Percentiles rank a stretch among this genome's conserved stretches.
phyloP scores from a whole-genome alignment of 305 asterid species.

The Solanum hybrid region DNA sequence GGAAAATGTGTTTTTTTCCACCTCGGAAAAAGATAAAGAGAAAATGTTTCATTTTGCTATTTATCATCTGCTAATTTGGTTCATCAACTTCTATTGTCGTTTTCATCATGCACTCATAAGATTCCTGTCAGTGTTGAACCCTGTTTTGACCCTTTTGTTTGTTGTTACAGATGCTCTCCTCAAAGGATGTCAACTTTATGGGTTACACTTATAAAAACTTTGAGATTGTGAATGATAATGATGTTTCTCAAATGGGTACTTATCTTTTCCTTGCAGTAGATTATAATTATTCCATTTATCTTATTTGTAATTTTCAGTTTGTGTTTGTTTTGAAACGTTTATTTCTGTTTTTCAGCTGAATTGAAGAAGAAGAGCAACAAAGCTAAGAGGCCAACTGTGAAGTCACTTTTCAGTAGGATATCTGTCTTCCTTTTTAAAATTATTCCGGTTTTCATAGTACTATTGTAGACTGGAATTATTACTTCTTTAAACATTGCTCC shows the following conservation, averaged over 20 bases:
- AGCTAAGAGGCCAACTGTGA: conserved; percentile 90
- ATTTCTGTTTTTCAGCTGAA: conserved; percentile 50
- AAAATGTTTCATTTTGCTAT: neutral
- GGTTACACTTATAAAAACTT: conserved; percentile 93
- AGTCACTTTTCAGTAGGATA: conserved; percentile 78
- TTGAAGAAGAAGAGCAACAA: conserved; percentile 80
- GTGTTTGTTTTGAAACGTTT: conserved; percentile 4
- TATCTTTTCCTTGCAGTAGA: conserved; percentile 4
- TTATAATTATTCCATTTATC: neutral
- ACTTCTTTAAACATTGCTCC: neutral
- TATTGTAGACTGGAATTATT: neutral
- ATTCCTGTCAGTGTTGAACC: neutral
- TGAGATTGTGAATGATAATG: conserved; percentile 82
- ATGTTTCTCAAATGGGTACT: conserved; percentile 78
- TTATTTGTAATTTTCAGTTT: neutral
- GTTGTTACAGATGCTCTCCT: conserved; percentile 73
- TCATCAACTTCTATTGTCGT: neutral
- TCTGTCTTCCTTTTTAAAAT: conserved; percentile 1
- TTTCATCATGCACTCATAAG: neutral
- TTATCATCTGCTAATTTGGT: neutral
- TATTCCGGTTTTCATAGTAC: neutral
- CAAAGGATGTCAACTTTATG: conserved; percentile 86
- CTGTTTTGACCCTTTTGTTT: conserved; percentile 11
- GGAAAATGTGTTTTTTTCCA: neutral
- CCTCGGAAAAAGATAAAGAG: neutral